phyloP scores from a whole-genome alignment of 2,329 filamentous ascomycete genomes.

The Cordyceps cateniannulata region DNA sequence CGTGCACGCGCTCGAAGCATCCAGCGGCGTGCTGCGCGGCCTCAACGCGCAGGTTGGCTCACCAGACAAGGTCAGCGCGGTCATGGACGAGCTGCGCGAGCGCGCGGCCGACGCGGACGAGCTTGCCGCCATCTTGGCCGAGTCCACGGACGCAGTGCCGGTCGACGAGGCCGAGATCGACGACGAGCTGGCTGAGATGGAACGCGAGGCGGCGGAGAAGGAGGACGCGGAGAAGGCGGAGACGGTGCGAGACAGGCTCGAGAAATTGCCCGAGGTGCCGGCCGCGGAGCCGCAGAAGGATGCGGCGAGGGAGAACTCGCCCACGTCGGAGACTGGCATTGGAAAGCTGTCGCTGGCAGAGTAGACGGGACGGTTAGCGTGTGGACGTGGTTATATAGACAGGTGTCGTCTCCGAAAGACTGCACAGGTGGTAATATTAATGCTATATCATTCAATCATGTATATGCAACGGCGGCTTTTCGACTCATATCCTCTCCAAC shows the following conservation, averaged over 20 bases:
- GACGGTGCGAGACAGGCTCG: slow-evolving; percentile 46
- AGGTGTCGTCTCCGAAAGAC: not conserved
- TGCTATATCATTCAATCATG: slow-evolving; percentile 1
- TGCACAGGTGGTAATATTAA: slow-evolving; percentile 5
- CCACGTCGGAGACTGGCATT: slow-evolving; percentile 33
- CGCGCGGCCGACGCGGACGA: slow-evolving; percentile 81
- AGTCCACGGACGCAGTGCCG: slow-evolving; percentile 37
- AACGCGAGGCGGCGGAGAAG: slow-evolving; percentile 50
- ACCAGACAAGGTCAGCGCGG: slow-evolving; percentile 64
- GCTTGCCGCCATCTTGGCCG: slow-evolving; percentile 68
- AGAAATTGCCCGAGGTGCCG: slow-evolving; percentile 39
- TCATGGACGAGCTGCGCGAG: slow-evolving; percentile 68
- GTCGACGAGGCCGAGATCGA: slow-evolving; percentile 82
- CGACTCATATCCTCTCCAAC: too few species aligned
- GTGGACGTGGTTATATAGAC: not conserved
- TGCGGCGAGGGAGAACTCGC: slow-evolving; percentile 16
- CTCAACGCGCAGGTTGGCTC: slow-evolving; percentile 76
- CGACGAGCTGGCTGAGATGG: slow-evolving; percentile 75
- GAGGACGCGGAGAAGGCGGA: slow-evolving; percentile 41
- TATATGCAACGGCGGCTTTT: not conserved
- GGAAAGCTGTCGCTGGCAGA: slow-evolving; percentile 24
- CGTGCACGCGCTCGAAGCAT: slow-evolving; percentile 74
- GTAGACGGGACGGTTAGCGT: not conserved
- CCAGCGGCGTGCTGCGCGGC: slow-evolving; percentile 61
- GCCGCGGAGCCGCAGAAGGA: slow-evolving; percentile 24